Evolutionary conservation across 345 rosid genomes (phyloP).

Genomic region (Mallotus nudiflorus): DNA sequence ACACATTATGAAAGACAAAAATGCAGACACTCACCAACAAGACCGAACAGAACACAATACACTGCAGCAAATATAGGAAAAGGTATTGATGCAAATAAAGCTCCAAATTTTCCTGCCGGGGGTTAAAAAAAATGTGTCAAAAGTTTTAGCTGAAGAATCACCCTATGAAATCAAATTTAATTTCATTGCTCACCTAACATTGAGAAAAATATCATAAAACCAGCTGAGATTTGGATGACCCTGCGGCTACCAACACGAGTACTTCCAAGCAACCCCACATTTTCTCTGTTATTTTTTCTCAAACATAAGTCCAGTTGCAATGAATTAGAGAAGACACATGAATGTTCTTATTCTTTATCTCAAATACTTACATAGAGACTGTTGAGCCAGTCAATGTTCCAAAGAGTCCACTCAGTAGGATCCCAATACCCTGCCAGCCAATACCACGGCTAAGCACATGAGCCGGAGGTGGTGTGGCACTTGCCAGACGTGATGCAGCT

Average conservation of each 20-base stretch:
- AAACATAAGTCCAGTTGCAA: conserved; percentile 14
- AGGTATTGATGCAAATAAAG: conserved; percentile 94
- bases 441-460: conserved; percentile 98
- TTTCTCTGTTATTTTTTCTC: conserved; percentile 59
- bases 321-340: background rate
- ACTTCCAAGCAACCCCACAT: conserved; percentile 93
- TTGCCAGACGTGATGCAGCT: conserved; percentile 93
- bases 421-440: conserved; percentile 99
- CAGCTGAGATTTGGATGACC: conserved; percentile 92
- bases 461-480: conserved; percentile 99
- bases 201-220: conserved; percentile 98
- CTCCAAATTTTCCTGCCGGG: conserved; percentile 86
- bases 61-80: conserved; percentile 92
- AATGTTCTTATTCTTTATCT: background rate
- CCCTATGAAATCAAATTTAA: background rate
- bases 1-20: background rate
- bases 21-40: conserved; percentile 59
- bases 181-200: conserved; percentile 57
- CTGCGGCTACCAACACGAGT: conserved; percentile 97
- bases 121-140: background rate
- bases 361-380: conserved; percentile 70
- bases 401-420: conserved; percentile 77
- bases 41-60: conserved; percentile 87
- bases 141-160: background rate
- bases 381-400: conserved; percentile 84